A percentile compares a stretch with the other conserved stretches of the same genome.
phyloP scores from a whole-genome alignment of 495 filamentous ascomycete species.

The Letharia lupina region DNA sequence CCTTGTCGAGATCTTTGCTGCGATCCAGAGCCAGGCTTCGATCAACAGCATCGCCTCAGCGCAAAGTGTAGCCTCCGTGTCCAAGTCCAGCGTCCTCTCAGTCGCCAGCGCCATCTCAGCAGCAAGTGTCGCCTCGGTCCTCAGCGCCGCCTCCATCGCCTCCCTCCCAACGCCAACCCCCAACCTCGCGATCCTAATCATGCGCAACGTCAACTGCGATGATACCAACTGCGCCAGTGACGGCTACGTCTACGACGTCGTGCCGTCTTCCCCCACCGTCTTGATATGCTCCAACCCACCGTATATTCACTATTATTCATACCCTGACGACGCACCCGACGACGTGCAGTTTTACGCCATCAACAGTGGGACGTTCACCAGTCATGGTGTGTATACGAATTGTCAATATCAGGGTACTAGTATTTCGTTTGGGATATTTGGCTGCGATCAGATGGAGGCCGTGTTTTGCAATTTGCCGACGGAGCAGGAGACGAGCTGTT shows the following conservation, averaged over 20 bases:
- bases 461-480: not conserved
- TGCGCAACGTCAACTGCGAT: not conserved
- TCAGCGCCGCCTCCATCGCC: not conserved
- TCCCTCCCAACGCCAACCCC: not conserved
- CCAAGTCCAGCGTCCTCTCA: not conserved
- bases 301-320: not conserved
- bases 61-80: not conserved
- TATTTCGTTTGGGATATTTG: not conserved
- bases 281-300: not conserved
- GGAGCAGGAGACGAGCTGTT: no score
- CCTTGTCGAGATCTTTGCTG: no score
- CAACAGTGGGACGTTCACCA: not conserved
- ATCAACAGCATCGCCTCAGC: not conserved
- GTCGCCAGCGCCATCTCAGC: not conserved
- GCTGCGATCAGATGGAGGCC: not conserved
- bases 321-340: not conserved
- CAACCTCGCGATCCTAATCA: not conserved
- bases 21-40: not conserved
- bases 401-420: not conserved
- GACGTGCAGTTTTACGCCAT: not conserved
- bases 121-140: not conserved
- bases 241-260: not conserved
- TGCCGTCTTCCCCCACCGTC: not conserved
- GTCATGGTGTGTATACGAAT: not conserved
- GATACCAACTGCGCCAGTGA: not conserved